Percentiles rank a stretch among this genome's conserved stretches.
Evolutionary conservation across 2,329 filamentous ascomycete species (phyloP).

Genomic region (Escovopsis sp.): DNA sequence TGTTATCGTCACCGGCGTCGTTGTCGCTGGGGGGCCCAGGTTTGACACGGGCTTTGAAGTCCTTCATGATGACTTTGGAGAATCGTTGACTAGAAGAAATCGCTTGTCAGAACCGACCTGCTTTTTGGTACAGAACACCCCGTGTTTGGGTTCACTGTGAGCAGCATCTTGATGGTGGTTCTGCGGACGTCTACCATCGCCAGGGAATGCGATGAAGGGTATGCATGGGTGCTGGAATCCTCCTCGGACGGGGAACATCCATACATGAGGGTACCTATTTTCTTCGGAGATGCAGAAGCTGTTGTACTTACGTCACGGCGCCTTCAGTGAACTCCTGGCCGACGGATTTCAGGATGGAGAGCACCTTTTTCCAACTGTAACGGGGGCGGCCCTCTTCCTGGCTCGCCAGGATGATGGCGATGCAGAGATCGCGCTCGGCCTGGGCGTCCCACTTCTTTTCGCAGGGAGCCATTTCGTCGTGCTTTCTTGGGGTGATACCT

Average conservation of each 20-base stretch:
- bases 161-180: no score
- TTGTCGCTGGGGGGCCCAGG: constrained; percentile 6
- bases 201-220: no score
- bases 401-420: constrained; percentile 18
- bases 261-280: no score
- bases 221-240: no score
- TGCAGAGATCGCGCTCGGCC: constrained; percentile 24
- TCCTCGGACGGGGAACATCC: no score
- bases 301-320: constrained; percentile 25
- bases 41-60: constrained; percentile 15
- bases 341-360: constrained; percentile 16
- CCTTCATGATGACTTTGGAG: constrained; percentile 21
- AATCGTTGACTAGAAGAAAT: constrained; percentile 27
- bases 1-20: constrained; percentile 5
- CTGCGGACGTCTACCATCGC: no score
- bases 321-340: constrained; percentile 22
- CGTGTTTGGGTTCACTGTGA: no score
- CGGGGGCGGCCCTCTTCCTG: constrained; percentile 11
- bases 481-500: background rate
- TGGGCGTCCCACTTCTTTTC: constrained; percentile 23
- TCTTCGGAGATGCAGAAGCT: no score
- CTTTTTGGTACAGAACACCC: no score
- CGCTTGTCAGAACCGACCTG: no score
- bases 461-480: constrained; percentile 10
- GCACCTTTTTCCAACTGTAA: constrained; percentile 20